Conservation (phyloP, 2,329 filamentous ascomycete genomes). For the Gaeumannomyces tritici region DNA sequence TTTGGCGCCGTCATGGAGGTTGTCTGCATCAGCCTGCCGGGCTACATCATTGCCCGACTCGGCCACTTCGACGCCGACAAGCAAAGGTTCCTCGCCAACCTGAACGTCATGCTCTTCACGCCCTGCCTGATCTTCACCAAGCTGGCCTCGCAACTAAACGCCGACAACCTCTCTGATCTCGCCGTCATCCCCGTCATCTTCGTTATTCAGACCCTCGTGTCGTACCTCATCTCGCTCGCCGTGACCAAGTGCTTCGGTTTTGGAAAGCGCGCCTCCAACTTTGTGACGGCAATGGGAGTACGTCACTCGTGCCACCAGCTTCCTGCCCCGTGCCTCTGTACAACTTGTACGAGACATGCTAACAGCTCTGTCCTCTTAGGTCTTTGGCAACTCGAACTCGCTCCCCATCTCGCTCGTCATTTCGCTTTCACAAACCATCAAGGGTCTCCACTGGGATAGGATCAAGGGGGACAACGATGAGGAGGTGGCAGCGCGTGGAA, state of each 20-base stretch:
- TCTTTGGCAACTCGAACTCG: constrained; percentile 98
- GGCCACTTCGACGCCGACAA: constrained; percentile 93
- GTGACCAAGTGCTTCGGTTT: constrained; percentile 73
- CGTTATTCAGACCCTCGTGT: constrained; percentile 75
- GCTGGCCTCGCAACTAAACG: constrained; percentile 85
- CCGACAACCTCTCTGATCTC: constrained; percentile 80
- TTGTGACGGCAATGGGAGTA: constrained; percentile 87
- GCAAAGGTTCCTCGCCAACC: constrained; percentile 92
- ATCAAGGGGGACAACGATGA: constrained; percentile 90
- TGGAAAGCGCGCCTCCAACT: constrained; percentile 78
- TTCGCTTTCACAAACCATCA: constrained; percentile 84
- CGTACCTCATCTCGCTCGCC: constrained; percentile 63
- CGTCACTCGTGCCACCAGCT: constrained; percentile 2
- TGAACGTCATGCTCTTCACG: constrained; percentile 94
- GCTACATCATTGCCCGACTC: constrained; percentile 81
- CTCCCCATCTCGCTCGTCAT: constrained; percentile 93
- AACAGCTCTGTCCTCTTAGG: constrained; percentile 25
- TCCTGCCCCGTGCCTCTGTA: not conserved
- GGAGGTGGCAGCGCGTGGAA: constrained; percentile 86
- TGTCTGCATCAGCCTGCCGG: constrained; percentile 86
- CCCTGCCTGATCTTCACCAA: constrained; percentile 98
- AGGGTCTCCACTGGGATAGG: constrained; percentile 87
- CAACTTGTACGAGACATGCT: constrained; percentile 2
- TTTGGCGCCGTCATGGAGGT: constrained; percentile 94
- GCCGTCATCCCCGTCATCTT: constrained; percentile 96